These are phyloP conservation scores for Podospora tetraspora DNA, from an alignment of 495 filamentous ascomycete genomes.

Conservation along the genomic window DNA sequence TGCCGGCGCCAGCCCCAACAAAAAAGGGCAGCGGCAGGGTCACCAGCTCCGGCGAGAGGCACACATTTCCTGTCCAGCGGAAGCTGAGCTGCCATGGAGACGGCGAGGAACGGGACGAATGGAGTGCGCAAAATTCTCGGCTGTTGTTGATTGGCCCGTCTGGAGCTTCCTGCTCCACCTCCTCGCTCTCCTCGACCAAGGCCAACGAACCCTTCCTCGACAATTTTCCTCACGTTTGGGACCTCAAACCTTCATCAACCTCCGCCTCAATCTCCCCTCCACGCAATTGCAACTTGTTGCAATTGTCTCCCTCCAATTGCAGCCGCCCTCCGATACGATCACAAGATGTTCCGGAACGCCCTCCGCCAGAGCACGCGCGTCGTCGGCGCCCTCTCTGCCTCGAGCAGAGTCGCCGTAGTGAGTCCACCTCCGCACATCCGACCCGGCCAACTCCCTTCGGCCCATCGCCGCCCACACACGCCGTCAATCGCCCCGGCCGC, in stretches of 20 bases:
- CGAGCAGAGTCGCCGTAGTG: conserved; percentile 87
- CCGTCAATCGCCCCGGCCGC: conserved; percentile 29
- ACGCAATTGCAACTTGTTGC: conserved; percentile 46
- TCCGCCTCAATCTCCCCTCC: conserved; percentile 43
- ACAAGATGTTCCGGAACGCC: conserved; percentile 93
- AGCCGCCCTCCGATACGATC: conserved; percentile 37
- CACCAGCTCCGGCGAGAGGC: neutral
- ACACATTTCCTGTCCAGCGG: neutral
- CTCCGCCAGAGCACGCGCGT: conserved; percentile 90
- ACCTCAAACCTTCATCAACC: conserved; percentile 31
- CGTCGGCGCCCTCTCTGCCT: conserved; percentile 86
- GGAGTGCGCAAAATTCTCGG: conserved; percentile 26
- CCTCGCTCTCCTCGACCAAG: conserved; percentile 21
- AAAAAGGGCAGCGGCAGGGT: neutral
- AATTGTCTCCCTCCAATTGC: conserved; percentile 41
- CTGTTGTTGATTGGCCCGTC: conserved; percentile 16
- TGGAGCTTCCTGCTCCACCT: conserved; percentile 13
- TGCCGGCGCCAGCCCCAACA: neutral
- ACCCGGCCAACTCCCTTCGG: conserved; percentile 33
- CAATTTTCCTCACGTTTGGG: conserved; percentile 33
- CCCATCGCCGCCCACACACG: conserved; percentile 28
- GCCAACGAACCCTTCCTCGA: conserved; percentile 32
- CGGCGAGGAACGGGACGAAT: conserved; percentile 12
- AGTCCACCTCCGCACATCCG: conserved; percentile 52
- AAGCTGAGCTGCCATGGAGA: conserved; percentile 12